phyloP scores from a whole-genome alignment of 257 asterid genomes.

The Gentiana dahurica region DNA sequence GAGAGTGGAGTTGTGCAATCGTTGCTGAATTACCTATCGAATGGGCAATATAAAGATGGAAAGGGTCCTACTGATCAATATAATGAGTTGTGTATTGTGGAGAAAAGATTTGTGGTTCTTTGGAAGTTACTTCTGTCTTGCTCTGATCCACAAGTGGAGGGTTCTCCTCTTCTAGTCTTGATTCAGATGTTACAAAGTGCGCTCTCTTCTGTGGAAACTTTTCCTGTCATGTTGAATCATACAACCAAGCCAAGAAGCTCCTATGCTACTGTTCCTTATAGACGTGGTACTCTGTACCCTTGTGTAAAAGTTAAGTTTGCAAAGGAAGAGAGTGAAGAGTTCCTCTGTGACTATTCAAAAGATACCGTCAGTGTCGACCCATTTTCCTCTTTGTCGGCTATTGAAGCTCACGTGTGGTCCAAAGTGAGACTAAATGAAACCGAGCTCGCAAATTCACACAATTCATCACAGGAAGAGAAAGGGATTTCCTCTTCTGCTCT shows the following conservation, averaged over 20 bases:
- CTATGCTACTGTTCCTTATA: slow-evolving; percentile 65
- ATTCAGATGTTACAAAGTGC: slow-evolving; percentile 58
- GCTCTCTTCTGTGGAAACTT: slow-evolving; percentile 68
- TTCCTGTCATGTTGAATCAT: slow-evolving; percentile 60
- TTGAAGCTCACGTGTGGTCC: slow-evolving; percentile 59
- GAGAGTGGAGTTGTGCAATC: slow-evolving; percentile 86
- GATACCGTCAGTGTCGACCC: slow-evolving; percentile 76
- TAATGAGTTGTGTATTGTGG: slow-evolving; percentile 21
- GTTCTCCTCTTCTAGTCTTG: slow-evolving; percentile 35
- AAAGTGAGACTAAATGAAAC: slow-evolving; percentile 35
- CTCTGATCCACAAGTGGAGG: slow-evolving; percentile 26
- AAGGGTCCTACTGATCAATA: slow-evolving; percentile 16
- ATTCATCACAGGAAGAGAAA: slow-evolving; percentile 25
- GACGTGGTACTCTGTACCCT: slow-evolving; percentile 57
- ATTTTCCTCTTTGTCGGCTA: slow-evolving; percentile 53
- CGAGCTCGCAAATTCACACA: slow-evolving; percentile 17
- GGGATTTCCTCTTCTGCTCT: slow-evolving; percentile 28
- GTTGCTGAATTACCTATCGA: slow-evolving; percentile 50
- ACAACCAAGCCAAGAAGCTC: slow-evolving; percentile 45
- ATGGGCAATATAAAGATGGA: slow-evolving; percentile 32
- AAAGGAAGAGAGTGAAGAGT: slow-evolving; percentile 47
- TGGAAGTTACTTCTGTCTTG: slow-evolving; percentile 49
- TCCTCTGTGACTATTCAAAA: slow-evolving; percentile 39
- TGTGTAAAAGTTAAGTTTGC: slow-evolving; percentile 71
- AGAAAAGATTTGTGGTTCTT: slow-evolving; percentile 63